phyloP scores from a whole-genome alignment of 352 stramenopile genomes.

The Phytophthora kernoviae region DNA sequence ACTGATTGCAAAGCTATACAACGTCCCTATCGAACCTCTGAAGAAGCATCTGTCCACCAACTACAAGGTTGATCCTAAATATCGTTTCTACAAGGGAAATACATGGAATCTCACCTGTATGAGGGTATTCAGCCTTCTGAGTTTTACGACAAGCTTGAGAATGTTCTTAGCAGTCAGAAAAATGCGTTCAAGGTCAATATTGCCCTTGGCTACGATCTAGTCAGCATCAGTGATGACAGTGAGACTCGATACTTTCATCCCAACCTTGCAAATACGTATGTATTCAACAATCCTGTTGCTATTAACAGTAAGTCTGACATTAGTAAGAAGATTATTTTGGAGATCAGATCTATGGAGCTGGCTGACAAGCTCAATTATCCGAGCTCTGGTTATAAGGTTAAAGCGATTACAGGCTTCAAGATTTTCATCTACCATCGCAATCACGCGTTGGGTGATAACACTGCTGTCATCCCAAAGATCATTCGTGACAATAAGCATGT shows the following conservation, averaged over 20 bases:
- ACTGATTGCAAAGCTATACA: too few species aligned
- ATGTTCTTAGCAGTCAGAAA: too few species aligned
- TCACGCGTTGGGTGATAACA: constrained; percentile 21
- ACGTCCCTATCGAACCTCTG: too few species aligned
- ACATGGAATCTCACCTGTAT: too few species aligned
- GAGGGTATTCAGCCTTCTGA: too few species aligned
- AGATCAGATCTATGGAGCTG: constrained; percentile 22
- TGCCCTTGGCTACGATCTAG: too few species aligned
- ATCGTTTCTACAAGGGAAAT: too few species aligned
- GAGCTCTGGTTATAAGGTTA: constrained; percentile 14
- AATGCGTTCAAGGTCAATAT: too few species aligned
- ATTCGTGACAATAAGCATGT: constrained; percentile 7
- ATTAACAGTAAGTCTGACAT: constrained; percentile 18
- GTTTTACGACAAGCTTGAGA: too few species aligned
- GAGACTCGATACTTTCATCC: constrained; percentile 4
- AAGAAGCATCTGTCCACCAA: too few species aligned
- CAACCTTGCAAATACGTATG: constrained; percentile 5
- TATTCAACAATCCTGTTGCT: constrained; percentile 17
- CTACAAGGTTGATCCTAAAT: too few species aligned
- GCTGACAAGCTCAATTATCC: constrained; percentile 23
- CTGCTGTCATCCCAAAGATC: constrained; percentile 8
- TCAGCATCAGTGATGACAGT: too few species aligned
- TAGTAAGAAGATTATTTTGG: constrained; percentile 15
- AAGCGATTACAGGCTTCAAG: constrained; percentile 21
- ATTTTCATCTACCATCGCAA: constrained; percentile 21